These are phyloP conservation scores for barrel medic (Medicago truncatula) DNA, from an alignment of 306 rosid species.

Conservation along the genomic window MtrunA17r5.0-ANR NC_053046.1:1538001-1538500, in stretches of 20 bases:
- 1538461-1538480: background rate
- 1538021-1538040: too few relatives aligned
- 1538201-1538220: background rate
- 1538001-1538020: background rate
- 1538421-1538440: background rate
- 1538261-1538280: background rate
- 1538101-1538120: background rate
- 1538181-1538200: background rate
- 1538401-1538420: background rate
- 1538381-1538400: constrained; percentile 12
- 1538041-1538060: background rate
- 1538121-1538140: background rate
- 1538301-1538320: background rate
- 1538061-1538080: too few relatives aligned
- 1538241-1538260: background rate
- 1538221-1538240: background rate
- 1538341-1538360: constrained; percentile 5
- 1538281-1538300: background rate
- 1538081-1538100: background rate
- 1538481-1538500: background rate
- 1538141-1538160: background rate
- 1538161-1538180: background rate
- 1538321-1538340: background rate
- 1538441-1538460: background rate
- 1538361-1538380: background rate